Evolutionary conservation across 495 filamentous ascomycete genomes (phyloP).

Genomic region (Cryomyces minteri): DNA sequence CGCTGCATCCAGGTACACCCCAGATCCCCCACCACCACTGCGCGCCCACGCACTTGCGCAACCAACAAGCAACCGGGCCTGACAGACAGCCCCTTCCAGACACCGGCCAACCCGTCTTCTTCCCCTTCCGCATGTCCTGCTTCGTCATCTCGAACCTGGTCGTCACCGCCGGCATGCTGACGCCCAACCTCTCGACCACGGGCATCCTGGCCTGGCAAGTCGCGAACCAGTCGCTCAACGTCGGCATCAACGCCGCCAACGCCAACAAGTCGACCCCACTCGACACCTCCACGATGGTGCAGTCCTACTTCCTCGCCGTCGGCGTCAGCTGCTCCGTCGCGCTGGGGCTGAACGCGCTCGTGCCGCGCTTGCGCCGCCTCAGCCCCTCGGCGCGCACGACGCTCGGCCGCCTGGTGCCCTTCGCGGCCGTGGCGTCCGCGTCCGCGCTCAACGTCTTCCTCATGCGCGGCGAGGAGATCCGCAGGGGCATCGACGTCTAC

Average conservation of each 20-base stretch:
- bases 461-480: slow-evolving; percentile 92
- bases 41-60: background rate
- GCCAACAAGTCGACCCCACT: slow-evolving; percentile 91
- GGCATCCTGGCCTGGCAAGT: slow-evolving; percentile 92
- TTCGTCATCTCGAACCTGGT: slow-evolving; percentile 88
- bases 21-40: background rate
- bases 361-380: slow-evolving; percentile 64
- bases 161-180: slow-evolving; percentile 96
- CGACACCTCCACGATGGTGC: slow-evolving; percentile 54
- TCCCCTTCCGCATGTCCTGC: slow-evolving; percentile 93
- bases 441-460: slow-evolving; percentile 88
- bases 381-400: slow-evolving; percentile 54
- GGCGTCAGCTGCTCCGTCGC: slow-evolving; percentile 85
- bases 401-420: slow-evolving; percentile 72
- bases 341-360: slow-evolving; percentile 74
- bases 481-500: slow-evolving; percentile 87
- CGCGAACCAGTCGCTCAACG: slow-evolving; percentile 92
- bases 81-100: too few species aligned
- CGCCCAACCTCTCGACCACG: slow-evolving; percentile 60
- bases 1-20: slow-evolving; percentile 81
- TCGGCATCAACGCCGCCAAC: slow-evolving; percentile 92
- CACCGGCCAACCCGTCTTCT: slow-evolving; percentile 76
- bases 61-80: too few species aligned
- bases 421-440: slow-evolving; percentile 82
- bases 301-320: slow-evolving; percentile 86